phyloP scores from a whole-genome alignment of 768 basidiomycete genomes.

The Crassisporium funariophilum region DNA sequence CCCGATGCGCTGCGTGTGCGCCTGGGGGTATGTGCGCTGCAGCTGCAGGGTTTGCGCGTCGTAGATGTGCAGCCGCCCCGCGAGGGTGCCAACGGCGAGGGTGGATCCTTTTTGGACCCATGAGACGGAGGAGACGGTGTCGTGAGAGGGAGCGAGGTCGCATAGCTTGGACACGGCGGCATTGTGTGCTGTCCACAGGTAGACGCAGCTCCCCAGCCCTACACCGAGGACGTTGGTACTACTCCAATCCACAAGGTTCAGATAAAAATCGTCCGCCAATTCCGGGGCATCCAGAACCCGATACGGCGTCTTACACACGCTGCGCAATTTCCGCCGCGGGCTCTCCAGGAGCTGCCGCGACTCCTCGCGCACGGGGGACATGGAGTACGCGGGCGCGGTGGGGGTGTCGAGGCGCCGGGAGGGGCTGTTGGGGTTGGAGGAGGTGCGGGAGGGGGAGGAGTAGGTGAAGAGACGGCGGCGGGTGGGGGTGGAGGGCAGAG shows the following conservation, averaged over 20 bases:
- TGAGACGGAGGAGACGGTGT: slow-evolving; percentile 83
- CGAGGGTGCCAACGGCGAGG: slow-evolving; percentile 91
- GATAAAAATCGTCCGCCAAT: slow-evolving; percentile 96
- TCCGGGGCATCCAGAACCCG: slow-evolving; percentile 97
- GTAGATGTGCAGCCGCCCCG: slow-evolving; percentile 89
- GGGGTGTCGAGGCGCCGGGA: slow-evolving; percentile 75
- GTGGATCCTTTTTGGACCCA: slow-evolving; percentile 95
- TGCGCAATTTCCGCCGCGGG: slow-evolving; percentile 78
- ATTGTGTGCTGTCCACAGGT: slow-evolving; percentile 96
- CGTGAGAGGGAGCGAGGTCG: slow-evolving; percentile 67
- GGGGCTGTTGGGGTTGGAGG: slow-evolving; percentile 59
- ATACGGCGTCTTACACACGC: slow-evolving; percentile 93
- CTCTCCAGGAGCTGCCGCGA: slow-evolving; percentile 82
- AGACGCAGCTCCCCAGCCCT: slow-evolving; percentile 89
- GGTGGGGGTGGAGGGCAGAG: slow-evolving; percentile 51
- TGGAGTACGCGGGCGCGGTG: slow-evolving; percentile 85
- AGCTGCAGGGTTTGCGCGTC: slow-evolving; percentile 79
- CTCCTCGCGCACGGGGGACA: slow-evolving; percentile 85
- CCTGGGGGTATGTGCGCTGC: slow-evolving; percentile 80
- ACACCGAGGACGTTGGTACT: slow-evolving; percentile 94
- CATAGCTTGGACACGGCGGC: slow-evolving; percentile 91
- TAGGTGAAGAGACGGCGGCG: slow-evolving; percentile 70
- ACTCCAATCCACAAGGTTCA: slow-evolving; percentile 98
- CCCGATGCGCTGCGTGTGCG: slow-evolving; percentile 89
- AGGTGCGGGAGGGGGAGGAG: slow-evolving; percentile 63